These are phyloP conservation scores for Bruguiera hainesii DNA, from an alignment of 441 rosid species.

Conservation along the genomic window DNA sequence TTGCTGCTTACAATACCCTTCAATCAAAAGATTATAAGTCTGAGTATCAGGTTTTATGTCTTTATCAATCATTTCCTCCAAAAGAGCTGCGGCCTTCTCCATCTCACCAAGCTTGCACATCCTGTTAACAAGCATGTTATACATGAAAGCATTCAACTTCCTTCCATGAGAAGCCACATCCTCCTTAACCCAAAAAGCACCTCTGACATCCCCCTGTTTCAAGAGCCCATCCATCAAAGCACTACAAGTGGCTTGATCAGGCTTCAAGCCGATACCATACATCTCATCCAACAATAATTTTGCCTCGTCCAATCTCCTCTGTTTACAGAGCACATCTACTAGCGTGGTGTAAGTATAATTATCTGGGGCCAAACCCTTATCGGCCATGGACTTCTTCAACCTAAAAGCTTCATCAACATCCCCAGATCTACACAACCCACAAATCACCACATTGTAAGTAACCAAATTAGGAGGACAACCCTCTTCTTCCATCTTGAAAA, in stretches of 20 bases:
- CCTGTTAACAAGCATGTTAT: conserved; percentile 46
- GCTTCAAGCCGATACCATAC: conserved; percentile 44
- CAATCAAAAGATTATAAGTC: conserved; percentile 57
- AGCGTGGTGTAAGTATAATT: conserved; percentile 43
- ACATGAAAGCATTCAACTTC: conserved; percentile 36
- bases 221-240: conserved; percentile 51
- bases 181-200: conserved; percentile 50
- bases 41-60: conserved; percentile 56
- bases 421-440: conserved; percentile 54
- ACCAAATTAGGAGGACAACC: conserved; percentile 44
- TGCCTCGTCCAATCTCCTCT: conserved; percentile 53
- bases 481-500: conserved; percentile 51
- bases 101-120: conserved; percentile 56
- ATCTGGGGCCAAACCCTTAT: conserved; percentile 45
- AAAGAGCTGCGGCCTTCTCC: conserved; percentile 54
- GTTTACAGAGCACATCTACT: conserved; percentile 56
- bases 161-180: conserved; percentile 60
- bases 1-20: conserved; percentile 46
- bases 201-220: conserved; percentile 55
- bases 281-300: conserved; percentile 51
- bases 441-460: conserved; percentile 52
- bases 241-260: conserved; percentile 46
- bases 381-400: conserved; percentile 44
- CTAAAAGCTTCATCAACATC: conserved; percentile 48
- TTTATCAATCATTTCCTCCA: conserved; percentile 52